Evolutionary conservation across 2,329 filamentous ascomycete genomes (phyloP).

Genomic region (Pseudogymnoascus sp.): DNA sequence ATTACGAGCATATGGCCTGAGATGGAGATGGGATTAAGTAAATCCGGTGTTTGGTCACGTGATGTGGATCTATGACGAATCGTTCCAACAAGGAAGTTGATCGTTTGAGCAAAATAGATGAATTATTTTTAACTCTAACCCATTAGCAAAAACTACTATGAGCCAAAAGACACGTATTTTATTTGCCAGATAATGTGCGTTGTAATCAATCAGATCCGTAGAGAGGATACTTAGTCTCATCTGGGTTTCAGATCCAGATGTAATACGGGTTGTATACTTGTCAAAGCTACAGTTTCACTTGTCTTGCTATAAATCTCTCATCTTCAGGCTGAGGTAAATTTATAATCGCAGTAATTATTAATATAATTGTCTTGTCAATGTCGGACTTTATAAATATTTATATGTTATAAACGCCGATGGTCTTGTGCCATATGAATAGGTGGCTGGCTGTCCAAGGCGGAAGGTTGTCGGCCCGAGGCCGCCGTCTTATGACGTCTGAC

Average conservation of each 20-base stretch:
- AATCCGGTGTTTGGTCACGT: neutral
- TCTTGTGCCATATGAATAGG: neutral
- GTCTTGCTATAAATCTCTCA: neutral
- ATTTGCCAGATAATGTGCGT: neutral
- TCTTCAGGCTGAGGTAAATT: too few relatives aligned
- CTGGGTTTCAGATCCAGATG: neutral
- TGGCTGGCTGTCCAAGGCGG: neutral
- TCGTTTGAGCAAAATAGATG: neutral
- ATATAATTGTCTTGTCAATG: neutral
- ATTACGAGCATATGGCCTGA: slow-evolving; percentile 5
- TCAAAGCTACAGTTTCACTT: slow-evolving; percentile 1
- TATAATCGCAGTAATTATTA: neutral
- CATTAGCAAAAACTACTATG: neutral
- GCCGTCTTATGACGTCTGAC: neutral
- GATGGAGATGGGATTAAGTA: slow-evolving; percentile 1
- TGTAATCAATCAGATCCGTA: neutral
- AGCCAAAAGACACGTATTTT: neutral
- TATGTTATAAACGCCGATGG: neutral
- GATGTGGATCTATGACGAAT: neutral
- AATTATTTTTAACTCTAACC: neutral
- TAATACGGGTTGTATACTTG: neutral
- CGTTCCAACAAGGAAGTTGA: neutral
- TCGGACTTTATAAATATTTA: neutral
- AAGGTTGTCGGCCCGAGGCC: slow-evolving; percentile 1
- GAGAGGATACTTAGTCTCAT: neutral